phyloP scores from a whole-genome alignment of 2,329 filamentous ascomycete genomes.

The Dendryphion nanum region DNA sequence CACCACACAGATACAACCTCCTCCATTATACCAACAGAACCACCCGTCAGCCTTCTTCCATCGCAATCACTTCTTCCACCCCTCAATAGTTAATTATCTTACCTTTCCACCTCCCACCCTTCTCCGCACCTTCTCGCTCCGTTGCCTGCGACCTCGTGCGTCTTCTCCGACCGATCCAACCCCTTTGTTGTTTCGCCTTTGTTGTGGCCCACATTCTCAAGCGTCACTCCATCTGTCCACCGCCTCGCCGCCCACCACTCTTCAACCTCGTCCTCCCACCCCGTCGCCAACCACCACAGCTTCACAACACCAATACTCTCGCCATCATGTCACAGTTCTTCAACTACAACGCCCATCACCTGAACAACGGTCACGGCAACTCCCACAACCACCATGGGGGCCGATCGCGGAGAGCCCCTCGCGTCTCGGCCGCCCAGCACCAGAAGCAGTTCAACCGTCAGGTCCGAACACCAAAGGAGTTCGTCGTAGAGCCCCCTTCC shows the following conservation, averaged over 20 bases:
- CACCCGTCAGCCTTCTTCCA: conserved; percentile 5
- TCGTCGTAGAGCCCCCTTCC: conserved; percentile 70
- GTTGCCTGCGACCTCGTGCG: conserved; percentile 3
- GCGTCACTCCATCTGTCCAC: conserved; percentile 7
- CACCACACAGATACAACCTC: conserved; percentile 2
- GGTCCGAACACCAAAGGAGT: conserved; percentile 81
- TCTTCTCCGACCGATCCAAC: conserved; percentile 8
- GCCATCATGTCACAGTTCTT: conserved; percentile 48
- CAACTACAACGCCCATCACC: conserved; percentile 50
- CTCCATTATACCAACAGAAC: not conserved
- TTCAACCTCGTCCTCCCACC: conserved; percentile 1
- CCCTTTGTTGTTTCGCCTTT: conserved; percentile 24
- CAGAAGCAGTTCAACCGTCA: conserved; percentile 86
- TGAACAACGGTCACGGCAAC: conserved; percentile 47
- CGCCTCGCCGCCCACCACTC: conserved; percentile 1
- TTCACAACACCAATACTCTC: conserved; percentile 3
- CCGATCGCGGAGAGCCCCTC: conserved; percentile 79
- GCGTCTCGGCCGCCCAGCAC: conserved; percentile 78
- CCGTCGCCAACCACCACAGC: not conserved
- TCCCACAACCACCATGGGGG: conserved; percentile 79
- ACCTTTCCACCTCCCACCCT: conserved; percentile 1
- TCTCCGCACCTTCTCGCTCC: conserved; percentile 1
- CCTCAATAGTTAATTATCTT: not conserved
- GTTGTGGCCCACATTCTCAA: conserved; percentile 8
- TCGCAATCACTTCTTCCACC: conserved; percentile 4